phyloP scores from a whole-genome alignment of 106 monocot genomes.

The Dioscorea alata region DNA sequence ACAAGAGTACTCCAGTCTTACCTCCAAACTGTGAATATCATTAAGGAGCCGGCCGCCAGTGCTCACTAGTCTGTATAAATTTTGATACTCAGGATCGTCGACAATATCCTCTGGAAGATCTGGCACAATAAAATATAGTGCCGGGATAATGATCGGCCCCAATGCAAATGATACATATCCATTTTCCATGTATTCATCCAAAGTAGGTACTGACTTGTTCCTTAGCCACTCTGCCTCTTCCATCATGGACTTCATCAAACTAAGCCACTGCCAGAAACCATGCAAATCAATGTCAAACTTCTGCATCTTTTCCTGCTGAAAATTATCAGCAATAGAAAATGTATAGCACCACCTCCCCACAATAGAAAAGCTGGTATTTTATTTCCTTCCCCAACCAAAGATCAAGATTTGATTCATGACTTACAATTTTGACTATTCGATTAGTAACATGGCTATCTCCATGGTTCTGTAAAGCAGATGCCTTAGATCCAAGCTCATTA shows the following conservation, averaged over 20 bases:
- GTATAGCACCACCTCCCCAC: too few species aligned
- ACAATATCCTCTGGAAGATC: slow-evolving; percentile 43
- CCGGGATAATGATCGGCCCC: slow-evolving; percentile 75
- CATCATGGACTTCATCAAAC: slow-evolving; percentile 67
- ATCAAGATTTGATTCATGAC: too few species aligned
- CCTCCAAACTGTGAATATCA: slow-evolving; percentile 73
- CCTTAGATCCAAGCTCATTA: slow-evolving; percentile 63
- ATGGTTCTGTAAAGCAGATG: slow-evolving; percentile 46
- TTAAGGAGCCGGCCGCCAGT: slow-evolving; percentile 79
- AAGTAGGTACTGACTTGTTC: slow-evolving; percentile 45
- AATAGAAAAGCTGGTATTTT: too few species aligned
- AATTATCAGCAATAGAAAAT: neutral
- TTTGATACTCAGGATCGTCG: slow-evolving; percentile 39
- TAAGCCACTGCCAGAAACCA: slow-evolving; percentile 60
- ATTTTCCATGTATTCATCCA: slow-evolving; percentile 78
- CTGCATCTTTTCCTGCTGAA: neutral
- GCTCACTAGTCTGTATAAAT: slow-evolving; percentile 69
- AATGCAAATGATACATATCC: slow-evolving; percentile 81
- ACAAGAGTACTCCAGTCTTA: slow-evolving; percentile 12
- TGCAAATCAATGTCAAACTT: neutral
- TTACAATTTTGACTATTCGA: slow-evolving; percentile 68
- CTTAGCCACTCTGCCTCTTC: slow-evolving; percentile 65
- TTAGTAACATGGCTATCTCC: slow-evolving; percentile 39
- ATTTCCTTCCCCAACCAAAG: too few species aligned
- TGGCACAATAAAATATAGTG: slow-evolving; percentile 75